These are phyloP conservation scores for Colletotrichum musae DNA, from an alignment of 2,329 filamentous ascomycete species.

Conservation along the genomic window DNA sequence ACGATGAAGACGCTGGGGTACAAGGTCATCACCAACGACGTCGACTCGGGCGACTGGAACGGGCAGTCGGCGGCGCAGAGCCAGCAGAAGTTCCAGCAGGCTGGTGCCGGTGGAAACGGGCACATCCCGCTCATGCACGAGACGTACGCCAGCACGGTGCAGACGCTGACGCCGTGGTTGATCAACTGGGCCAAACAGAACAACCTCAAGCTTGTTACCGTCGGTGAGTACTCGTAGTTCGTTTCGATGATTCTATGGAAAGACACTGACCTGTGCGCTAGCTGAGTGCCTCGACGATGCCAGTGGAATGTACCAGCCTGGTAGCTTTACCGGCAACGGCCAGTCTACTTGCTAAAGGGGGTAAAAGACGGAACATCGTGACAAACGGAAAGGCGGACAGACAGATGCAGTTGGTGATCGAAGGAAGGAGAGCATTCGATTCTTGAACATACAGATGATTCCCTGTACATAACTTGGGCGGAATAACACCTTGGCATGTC, in stretches of 20 bases:
- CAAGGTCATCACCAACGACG: slow-evolving; percentile 72
- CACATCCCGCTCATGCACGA: slow-evolving; percentile 73
- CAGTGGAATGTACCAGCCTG: slow-evolving; percentile 56
- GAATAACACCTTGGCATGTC: no score
- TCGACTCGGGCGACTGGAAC: slow-evolving; percentile 75
- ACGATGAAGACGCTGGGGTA: slow-evolving; percentile 65
- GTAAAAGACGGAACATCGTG: no score
- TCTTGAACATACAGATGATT: slow-evolving; percentile 25
- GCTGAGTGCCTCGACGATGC: slow-evolving; percentile 61
- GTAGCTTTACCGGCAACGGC: slow-evolving; percentile 54
- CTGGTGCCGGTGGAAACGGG: slow-evolving; percentile 58
- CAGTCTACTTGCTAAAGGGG: slow-evolving; percentile 48
- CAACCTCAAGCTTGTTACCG: slow-evolving; percentile 63
- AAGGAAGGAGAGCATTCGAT: not conserved
- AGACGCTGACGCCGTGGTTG: slow-evolving; percentile 63
- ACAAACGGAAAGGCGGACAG: not conserved
- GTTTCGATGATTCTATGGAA: not conserved
- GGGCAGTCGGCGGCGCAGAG: slow-evolving; percentile 64
- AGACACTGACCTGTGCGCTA: slow-evolving; percentile 34
- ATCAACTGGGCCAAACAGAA: slow-evolving; percentile 66
- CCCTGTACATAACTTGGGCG: slow-evolving; percentile 15
- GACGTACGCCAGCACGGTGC: slow-evolving; percentile 64
- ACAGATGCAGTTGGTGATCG: no score
- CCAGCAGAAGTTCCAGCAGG: slow-evolving; percentile 65
- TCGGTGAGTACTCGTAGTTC: slow-evolving; percentile 55